These are phyloP conservation scores for Echium plantagineum DNA, from an alignment of 257 asterid genomes.

Conservation along the genomic window DNA sequence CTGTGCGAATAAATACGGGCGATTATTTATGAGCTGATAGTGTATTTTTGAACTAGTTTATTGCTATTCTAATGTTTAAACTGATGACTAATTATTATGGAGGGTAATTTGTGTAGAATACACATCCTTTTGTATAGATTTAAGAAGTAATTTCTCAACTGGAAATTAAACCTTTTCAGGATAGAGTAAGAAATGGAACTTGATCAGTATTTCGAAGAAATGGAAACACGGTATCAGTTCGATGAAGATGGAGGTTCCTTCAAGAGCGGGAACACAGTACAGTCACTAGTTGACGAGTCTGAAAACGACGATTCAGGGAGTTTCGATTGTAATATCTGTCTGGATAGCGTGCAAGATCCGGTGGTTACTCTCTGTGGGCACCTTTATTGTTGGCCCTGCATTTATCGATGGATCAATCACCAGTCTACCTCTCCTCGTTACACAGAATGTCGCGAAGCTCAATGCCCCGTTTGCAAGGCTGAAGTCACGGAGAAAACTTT, in stretches of 20 bases:
- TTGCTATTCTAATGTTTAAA: too few species aligned
- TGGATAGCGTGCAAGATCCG: slow-evolving; percentile 71
- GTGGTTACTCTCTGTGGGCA: slow-evolving; percentile 87
- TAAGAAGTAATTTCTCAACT: too few species aligned
- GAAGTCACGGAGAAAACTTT: slow-evolving; percentile 43
- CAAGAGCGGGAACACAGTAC: slow-evolving; percentile 21
- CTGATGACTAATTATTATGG: too few species aligned
- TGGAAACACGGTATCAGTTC: slow-evolving; percentile 13
- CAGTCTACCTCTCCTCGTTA: slow-evolving; percentile 19
- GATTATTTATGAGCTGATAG: too few species aligned
- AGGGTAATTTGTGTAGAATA: too few species aligned
- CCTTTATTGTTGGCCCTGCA: slow-evolving; percentile 93
- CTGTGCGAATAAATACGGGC: too few species aligned
- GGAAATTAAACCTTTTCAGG: too few species aligned
- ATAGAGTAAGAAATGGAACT: slow-evolving; percentile 8
- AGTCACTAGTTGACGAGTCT: slow-evolving; percentile 15
- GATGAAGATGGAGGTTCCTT: slow-evolving; percentile 15
- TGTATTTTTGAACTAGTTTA: too few species aligned
- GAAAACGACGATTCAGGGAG: slow-evolving; percentile 31
- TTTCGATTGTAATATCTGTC: slow-evolving; percentile 73
- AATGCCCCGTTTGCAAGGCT: slow-evolving; percentile 71
- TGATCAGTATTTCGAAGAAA: slow-evolving; percentile 29
- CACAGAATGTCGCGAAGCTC: slow-evolving; percentile 27
- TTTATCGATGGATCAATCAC: slow-evolving; percentile 59
- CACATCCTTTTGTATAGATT: too few species aligned